phyloP scores from a whole-genome alignment of 192 early-diverging fungal genomes.

The Mortierella claussenii region DNA sequence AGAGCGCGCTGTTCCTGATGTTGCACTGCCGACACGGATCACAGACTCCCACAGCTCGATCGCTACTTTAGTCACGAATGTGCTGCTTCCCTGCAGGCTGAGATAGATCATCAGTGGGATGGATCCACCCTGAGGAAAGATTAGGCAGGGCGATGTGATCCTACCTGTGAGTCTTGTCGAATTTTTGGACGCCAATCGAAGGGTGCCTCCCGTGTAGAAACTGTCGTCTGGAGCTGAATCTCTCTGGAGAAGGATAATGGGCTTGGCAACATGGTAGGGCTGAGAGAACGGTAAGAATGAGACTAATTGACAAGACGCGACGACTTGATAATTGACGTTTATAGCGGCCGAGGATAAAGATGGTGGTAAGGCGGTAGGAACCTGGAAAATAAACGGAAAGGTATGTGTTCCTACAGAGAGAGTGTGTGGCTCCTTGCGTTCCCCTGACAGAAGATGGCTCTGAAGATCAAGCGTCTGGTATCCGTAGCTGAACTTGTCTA shows the following conservation, averaged over 20 bases:
- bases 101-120: constrained; percentile 14
- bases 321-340: constrained; percentile 29
- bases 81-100: constrained; percentile 5
- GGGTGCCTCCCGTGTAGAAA: background rate
- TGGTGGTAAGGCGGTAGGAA: background rate
- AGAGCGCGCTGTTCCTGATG: background rate
- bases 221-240: background rate
- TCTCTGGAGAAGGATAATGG: background rate
- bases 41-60: constrained; percentile 23
- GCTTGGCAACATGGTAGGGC: constrained; percentile 9
- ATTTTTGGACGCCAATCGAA: constrained; percentile 4
- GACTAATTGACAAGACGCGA: constrained; percentile 4
- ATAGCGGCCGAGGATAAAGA: constrained; percentile 7
- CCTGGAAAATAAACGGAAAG: constrained; percentile 8
- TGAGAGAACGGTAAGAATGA: constrained; percentile 25
- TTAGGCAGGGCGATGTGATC: background rate
- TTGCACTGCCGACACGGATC: background rate
- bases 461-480: constrained; percentile 1
- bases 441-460: background rate
- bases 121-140: constrained; percentile 6
- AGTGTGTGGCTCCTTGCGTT: constrained; percentile 6
- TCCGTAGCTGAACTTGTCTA: constrained; percentile 17
- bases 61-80: constrained; percentile 7
- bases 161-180: background rate
- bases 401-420: constrained; percentile 7